phyloP scores from a whole-genome alignment of 1,284 basidiomycete species.

The Austroboletus novae-zelandiae region DNA sequence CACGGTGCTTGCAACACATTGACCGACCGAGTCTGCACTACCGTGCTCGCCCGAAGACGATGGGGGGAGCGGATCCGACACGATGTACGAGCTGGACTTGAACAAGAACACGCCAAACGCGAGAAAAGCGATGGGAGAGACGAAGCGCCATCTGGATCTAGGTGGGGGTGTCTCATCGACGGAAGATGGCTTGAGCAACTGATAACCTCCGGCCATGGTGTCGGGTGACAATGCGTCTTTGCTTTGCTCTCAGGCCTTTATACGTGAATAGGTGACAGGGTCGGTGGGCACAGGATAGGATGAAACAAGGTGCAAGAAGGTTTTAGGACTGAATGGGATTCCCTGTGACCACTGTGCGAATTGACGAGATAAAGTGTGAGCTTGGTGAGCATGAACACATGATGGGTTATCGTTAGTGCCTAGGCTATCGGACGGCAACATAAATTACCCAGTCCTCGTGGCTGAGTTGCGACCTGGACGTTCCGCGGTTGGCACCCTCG shows the following conservation, averaged over 20 bases:
- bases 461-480: too few species aligned
- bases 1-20: slow-evolving; percentile 36
- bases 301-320: not conserved
- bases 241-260: not conserved
- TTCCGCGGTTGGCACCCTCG: too few species aligned
- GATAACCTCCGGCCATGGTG: slow-evolving; percentile 23
- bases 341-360: too few species aligned
- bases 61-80: not conserved
- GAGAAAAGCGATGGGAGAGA: slow-evolving; percentile 13
- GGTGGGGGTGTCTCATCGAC: not conserved
- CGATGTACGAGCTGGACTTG: slow-evolving; percentile 3
- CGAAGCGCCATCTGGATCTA: slow-evolving; percentile 12
- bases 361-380: too few species aligned
- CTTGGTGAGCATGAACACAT: too few species aligned
- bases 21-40: slow-evolving; percentile 16
- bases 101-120: slow-evolving; percentile 9
- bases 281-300: too few species aligned
- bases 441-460: too few species aligned
- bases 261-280: too few species aligned
- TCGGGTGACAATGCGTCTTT: not conserved
- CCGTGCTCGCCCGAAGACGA: not conserved
- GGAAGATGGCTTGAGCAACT: slow-evolving; percentile 12
- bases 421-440: too few species aligned
- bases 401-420: too few species aligned
- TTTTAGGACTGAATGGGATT: not conserved